These are phyloP conservation scores for Fusarium austroafricanum DNA, from an alignment of 2,329 filamentous ascomycete species.

Conservation along the genomic window DNA sequence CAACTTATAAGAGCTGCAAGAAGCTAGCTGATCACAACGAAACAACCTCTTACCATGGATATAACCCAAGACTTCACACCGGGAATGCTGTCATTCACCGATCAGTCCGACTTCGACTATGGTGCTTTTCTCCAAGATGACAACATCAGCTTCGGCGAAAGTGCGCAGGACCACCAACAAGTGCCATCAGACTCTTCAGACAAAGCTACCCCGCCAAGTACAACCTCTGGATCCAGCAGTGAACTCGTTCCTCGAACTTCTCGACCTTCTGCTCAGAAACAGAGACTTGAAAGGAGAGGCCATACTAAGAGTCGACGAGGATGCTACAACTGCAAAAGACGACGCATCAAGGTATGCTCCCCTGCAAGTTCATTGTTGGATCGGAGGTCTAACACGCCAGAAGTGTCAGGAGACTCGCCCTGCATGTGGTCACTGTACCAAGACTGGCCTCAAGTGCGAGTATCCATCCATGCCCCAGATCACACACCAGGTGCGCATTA, in stretches of 20 bases:
- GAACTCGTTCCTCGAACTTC: conserved; percentile 32
- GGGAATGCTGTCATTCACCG: conserved; percentile 48
- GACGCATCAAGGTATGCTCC: conserved; percentile 68
- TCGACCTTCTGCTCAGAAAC: conserved; percentile 38
- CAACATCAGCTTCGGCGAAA: conserved; percentile 39
- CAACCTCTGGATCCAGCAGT: conserved; percentile 38
- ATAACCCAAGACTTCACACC: conserved; percentile 43
- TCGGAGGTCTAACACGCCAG: conserved; percentile 15
- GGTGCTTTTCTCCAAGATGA: conserved; percentile 52
- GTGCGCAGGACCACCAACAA: conserved; percentile 25
- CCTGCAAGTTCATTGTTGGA: fast-evolving
- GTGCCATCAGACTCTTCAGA: conserved; percentile 48
- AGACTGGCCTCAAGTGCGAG: conserved; percentile 71
- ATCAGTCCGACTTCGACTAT: conserved; percentile 54
- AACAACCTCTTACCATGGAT: conserved; percentile 44
- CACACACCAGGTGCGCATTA: conserved; percentile 60
- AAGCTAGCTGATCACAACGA: not conserved
- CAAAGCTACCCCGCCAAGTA: conserved; percentile 48
- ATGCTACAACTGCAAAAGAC: conserved; percentile 75
- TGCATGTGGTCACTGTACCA: conserved; percentile 71
- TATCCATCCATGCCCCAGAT: conserved; percentile 67
- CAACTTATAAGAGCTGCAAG: conserved; percentile 11
- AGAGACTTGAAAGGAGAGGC: conserved; percentile 65
- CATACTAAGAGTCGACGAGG: conserved; percentile 75
- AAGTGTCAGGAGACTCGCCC: conserved; percentile 75